A percentile compares a stretch with the other conserved stretches of the same genome.
These are phyloP conservation scores for Eucalyptus regnans DNA, from an alignment of 345 rosid species.

Conservation along the genomic window DNA sequence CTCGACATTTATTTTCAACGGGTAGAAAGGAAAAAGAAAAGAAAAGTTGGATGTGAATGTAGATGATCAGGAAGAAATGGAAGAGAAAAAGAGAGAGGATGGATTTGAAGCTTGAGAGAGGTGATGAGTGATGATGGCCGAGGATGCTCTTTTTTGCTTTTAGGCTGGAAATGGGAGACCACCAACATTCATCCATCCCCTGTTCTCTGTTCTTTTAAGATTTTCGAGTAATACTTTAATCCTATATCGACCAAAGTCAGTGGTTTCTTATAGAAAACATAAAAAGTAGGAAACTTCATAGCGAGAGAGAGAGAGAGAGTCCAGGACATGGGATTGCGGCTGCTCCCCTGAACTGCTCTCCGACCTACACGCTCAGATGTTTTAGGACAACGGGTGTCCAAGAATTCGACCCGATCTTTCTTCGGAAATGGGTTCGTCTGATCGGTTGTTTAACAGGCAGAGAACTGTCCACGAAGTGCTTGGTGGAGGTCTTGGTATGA, in stretches of 20 bases:
- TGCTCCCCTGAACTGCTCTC: neutral
- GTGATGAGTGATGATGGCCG: neutral
- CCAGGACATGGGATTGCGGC: neutral
- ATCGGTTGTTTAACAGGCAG: conserved; percentile 54
- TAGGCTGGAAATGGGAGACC: conserved; percentile 1
- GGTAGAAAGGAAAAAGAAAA: neutral
- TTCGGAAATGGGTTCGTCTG: conserved; percentile 43
- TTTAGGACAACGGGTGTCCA: neutral
- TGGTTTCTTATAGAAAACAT: neutral
- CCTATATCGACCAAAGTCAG: neutral
- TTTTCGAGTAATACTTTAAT: neutral
- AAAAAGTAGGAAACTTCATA: neutral
- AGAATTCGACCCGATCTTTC: neutral
- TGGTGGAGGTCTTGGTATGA: conserved; percentile 75
- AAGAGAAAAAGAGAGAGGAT: neutral
- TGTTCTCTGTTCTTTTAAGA: neutral
- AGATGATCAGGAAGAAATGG: neutral
- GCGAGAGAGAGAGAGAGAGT: neutral
- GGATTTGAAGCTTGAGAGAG: neutral
- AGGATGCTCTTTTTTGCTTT: neutral
- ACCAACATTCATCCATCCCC: neutral
- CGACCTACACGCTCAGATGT: neutral
- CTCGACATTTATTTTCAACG: neutral
- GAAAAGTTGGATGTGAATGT: neutral
- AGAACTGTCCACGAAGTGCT: conserved; percentile 67